Conservation (phyloP, 2,329 filamentous ascomycete species). For the Beauveria bassiana region DNA sequence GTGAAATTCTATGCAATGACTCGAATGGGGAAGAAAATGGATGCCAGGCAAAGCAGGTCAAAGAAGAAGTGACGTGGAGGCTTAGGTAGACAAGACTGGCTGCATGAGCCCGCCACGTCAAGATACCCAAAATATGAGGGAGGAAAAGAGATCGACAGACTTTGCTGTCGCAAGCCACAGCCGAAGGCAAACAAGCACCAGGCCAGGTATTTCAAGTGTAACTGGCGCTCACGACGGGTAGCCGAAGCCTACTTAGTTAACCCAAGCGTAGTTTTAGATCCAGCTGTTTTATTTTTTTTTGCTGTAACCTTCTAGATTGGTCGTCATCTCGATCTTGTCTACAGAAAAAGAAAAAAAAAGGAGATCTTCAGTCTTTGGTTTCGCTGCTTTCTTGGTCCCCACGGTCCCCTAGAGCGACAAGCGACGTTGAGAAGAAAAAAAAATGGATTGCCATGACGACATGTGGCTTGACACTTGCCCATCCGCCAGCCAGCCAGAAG, state of each 20-base stretch:
- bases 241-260: background rate
- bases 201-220: background rate
- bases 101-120: background rate
- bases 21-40: background rate
- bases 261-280: background rate
- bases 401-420: background rate
- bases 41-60: background rate
- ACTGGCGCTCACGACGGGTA: background rate
- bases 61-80: background rate
- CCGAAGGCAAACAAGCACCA: constrained; percentile 5
- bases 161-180: constrained; percentile 3
- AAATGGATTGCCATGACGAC: constrained; percentile 6
- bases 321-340: background rate
- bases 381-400: background rate
- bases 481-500: background rate
- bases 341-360: background rate
- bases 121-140: background rate
- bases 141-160: background rate
- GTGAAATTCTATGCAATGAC: background rate
- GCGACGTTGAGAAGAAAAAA: background rate
- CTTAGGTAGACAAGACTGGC: background rate
- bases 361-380: background rate
- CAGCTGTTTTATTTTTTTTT: no score
- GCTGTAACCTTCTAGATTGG: background rate
- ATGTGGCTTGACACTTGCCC: constrained; percentile 2